Evolutionary conservation across 306 rosid genomes (phyloP).

Genomic region (Abrus pulchellus): DNA sequence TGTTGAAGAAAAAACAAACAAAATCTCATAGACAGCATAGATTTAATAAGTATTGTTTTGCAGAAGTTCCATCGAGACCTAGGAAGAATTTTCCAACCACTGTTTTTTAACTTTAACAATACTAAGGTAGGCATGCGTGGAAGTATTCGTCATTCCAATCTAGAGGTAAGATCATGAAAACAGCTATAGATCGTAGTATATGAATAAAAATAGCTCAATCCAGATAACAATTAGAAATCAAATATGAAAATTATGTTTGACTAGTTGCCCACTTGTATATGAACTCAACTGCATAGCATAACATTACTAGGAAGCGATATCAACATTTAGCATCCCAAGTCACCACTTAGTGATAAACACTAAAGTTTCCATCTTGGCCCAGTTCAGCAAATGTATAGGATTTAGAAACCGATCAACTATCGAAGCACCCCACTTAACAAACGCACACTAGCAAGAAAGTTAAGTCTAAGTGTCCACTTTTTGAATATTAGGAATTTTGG

Average conservation of each 20-base stretch:
- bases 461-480: background rate
- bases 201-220: slow-evolving; percentile 15
- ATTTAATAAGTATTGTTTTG: background rate
- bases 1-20: slow-evolving; percentile 18
- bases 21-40: background rate
- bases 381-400: background rate
- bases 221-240: slow-evolving; percentile 28
- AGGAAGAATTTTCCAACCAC: background rate
- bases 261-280: background rate
- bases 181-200: background rate
- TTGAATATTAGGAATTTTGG: background rate
- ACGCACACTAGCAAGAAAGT: background rate
- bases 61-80: background rate
- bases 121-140: no score
- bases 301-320: background rate
- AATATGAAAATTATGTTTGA: slow-evolving; percentile 4
- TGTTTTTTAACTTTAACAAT: no score
- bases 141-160: background rate
- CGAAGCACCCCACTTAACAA: slow-evolving; percentile 29
- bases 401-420: slow-evolving; percentile 1
- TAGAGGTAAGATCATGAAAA: slow-evolving; percentile 12
- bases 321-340: slow-evolving; percentile 4
- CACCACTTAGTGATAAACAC: slow-evolving; percentile 5
- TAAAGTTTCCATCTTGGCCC: background rate
- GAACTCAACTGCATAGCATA: no score